Evolutionary conservation across 108 stramenopile genomes (phyloP).

Genomic region (Skeletonema potamos): DNA sequence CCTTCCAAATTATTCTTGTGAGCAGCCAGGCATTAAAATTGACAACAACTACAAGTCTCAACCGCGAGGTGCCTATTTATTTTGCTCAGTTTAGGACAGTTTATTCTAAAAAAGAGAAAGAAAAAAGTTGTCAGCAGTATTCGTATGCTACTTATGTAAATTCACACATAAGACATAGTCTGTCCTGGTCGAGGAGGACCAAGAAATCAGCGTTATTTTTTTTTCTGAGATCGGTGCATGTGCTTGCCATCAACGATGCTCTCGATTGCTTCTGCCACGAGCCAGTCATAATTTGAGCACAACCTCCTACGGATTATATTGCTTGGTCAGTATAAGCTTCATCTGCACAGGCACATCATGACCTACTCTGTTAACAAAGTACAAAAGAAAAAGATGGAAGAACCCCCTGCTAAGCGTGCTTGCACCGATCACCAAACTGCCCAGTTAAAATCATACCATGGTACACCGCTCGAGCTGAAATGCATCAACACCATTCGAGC

Average conservation of each 20-base stretch:
- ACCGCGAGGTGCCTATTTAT: too few relatives aligned
- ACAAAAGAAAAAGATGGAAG: constrained; percentile 5
- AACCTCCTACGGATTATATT: not conserved
- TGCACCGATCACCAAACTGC: constrained; percentile 31
- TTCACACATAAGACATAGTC: not conserved
- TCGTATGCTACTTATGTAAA: not conserved
- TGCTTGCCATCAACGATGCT: too few relatives aligned
- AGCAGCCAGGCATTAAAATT: too few relatives aligned
- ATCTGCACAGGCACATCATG: not conserved
- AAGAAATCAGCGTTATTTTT: not conserved
- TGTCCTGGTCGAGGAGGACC: not conserved
- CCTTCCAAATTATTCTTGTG: too few relatives aligned
- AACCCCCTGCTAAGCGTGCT: constrained; percentile 37
- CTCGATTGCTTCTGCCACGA: too few relatives aligned
- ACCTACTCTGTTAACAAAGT: not conserved
- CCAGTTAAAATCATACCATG: constrained; percentile 51
- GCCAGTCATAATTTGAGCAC: not conserved
- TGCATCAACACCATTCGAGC: constrained; percentile 96
- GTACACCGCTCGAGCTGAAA: constrained; percentile 67
- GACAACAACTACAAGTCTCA: too few relatives aligned
- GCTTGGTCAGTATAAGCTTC: not conserved
- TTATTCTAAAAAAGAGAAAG: not conserved
- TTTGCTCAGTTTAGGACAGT: too few relatives aligned
- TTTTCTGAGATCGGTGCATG: not conserved
- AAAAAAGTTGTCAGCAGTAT: not conserved